These are phyloP conservation scores for Hura crepitans DNA, from an alignment of 441 rosid genomes.

Conservation along the genomic window DNA sequence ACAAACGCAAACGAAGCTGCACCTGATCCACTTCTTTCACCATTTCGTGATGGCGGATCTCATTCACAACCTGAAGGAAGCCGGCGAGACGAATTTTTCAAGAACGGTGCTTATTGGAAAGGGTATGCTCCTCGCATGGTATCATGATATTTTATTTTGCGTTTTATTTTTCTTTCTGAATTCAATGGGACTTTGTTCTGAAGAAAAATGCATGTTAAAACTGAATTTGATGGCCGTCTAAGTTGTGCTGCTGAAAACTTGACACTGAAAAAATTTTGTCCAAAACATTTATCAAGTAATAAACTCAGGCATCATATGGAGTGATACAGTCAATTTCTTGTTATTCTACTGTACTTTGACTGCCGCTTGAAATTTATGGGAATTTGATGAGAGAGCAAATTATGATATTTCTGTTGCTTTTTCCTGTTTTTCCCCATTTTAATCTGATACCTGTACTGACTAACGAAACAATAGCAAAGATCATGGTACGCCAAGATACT, in stretches of 20 bases:
- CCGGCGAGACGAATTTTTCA: slow-evolving; percentile 31
- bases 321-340: not conserved
- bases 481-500: not conserved
- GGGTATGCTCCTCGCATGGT: slow-evolving; percentile 30
- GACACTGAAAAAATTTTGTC: not conserved
- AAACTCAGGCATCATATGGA: not conserved
- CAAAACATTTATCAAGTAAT: too few relatives aligned
- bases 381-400: too few relatives aligned
- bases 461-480: not conserved
- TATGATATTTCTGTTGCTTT: not conserved
- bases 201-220: not conserved
- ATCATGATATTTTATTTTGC: not conserved
- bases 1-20: slow-evolving; percentile 27
- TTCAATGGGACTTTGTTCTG: not conserved
- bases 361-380: too few relatives aligned
- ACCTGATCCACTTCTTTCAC: slow-evolving; percentile 44
- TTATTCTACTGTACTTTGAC: too few relatives aligned
- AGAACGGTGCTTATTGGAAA: slow-evolving; percentile 16
- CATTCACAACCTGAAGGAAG: slow-evolving; percentile 23
- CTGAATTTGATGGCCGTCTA: not conserved
- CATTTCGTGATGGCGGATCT: slow-evolving; percentile 34
- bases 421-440: too few relatives aligned
- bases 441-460: too few relatives aligned
- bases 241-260: not conserved
- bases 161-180: not conserved